Percentiles rank a stretch among this genome's conserved stretches.
Evolutionary conservation across 1,139 yeast genomes (phyloP).

Genomic region (Taphrina flavorubra): DNA sequence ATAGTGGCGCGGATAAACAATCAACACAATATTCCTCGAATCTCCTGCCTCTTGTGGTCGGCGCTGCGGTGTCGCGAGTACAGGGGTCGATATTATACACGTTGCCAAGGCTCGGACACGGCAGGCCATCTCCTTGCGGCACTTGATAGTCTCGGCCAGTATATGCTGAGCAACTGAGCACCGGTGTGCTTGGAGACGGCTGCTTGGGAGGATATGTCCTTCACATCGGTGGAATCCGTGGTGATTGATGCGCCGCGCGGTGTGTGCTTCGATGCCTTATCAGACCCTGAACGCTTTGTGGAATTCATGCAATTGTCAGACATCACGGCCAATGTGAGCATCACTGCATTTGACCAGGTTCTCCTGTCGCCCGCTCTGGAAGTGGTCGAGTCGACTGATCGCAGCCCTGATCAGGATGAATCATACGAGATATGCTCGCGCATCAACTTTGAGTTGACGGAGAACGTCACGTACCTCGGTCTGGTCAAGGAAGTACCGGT

Average conservation of each 20-base stretch:
- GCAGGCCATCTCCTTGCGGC: no score
- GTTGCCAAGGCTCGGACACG: no score
- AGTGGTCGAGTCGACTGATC: not conserved
- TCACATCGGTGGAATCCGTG: not conserved
- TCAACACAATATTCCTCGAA: no score
- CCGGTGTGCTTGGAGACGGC: no score
- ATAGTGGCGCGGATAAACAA: no score
- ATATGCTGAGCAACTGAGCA: no score
- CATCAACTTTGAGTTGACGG: slow-evolving; percentile 19
- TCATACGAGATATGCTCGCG: slow-evolving; percentile 5
- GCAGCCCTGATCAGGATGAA: not conserved
- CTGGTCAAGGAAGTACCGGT: slow-evolving; percentile 22
- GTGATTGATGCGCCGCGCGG: not conserved
- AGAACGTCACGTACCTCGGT: slow-evolving; percentile 33
- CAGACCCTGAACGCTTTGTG: slow-evolving; percentile 5
- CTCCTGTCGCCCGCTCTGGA: not conserved
- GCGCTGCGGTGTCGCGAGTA: no score
- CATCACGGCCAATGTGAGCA: not conserved
- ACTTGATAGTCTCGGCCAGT: no score
- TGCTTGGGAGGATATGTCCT: slow-evolving; percentile 2
- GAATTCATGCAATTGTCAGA: slow-evolving; percentile 22
- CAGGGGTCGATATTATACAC: no score
- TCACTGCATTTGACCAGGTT: not conserved
- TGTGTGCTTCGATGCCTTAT: not conserved
- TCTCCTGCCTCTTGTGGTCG: no score